phyloP scores from a whole-genome alignment of 2,329 filamentous ascomycete species.

The Incumbomyces delicatus region DNA sequence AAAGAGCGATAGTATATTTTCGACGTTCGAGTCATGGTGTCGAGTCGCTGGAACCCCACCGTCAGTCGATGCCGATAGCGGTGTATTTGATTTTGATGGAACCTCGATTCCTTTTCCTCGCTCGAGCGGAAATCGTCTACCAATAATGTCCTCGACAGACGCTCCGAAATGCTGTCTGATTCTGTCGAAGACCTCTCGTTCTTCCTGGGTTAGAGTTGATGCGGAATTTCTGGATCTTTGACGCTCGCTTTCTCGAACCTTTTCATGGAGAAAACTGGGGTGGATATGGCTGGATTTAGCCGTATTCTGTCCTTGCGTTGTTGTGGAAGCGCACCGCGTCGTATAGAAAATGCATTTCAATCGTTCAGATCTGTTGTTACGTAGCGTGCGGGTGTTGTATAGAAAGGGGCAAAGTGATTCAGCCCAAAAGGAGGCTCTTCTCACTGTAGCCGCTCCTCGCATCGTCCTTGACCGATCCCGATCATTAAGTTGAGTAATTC shows the following conservation, averaged over 20 bases:
- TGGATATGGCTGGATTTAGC: not conserved
- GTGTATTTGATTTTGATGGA: not conserved
- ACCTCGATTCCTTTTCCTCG: too few relatives aligned
- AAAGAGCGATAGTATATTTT: slow-evolving; percentile 1
- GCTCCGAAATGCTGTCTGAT: slow-evolving; percentile 8
- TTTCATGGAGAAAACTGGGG: not conserved
- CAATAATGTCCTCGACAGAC: slow-evolving; percentile 8
- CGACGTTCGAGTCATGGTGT: slow-evolving; percentile 2
- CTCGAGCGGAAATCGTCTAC: too few relatives aligned
- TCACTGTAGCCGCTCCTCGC: not conserved
- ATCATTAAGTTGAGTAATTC: not conserved
- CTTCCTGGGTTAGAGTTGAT: slow-evolving; percentile 14
- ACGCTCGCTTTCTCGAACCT: not conserved
- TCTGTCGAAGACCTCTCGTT: slow-evolving; percentile 16
- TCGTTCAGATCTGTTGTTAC: not conserved
- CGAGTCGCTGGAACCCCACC: not conserved
- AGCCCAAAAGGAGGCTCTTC: not conserved
- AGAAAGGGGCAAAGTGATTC: slow-evolving; percentile 10
- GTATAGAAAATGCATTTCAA: not conserved
- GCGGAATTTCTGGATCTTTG: not conserved
- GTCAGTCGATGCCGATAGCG: not conserved
- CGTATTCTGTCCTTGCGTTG: not conserved
- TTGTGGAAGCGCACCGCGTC: not conserved
- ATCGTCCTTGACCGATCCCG: not conserved
- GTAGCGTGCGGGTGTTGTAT: slow-evolving; percentile 17